Evolutionary conservation across 1,284 basidiomycete genomes (phyloP).

Genomic region (Apiotrichum montevideense): DNA sequence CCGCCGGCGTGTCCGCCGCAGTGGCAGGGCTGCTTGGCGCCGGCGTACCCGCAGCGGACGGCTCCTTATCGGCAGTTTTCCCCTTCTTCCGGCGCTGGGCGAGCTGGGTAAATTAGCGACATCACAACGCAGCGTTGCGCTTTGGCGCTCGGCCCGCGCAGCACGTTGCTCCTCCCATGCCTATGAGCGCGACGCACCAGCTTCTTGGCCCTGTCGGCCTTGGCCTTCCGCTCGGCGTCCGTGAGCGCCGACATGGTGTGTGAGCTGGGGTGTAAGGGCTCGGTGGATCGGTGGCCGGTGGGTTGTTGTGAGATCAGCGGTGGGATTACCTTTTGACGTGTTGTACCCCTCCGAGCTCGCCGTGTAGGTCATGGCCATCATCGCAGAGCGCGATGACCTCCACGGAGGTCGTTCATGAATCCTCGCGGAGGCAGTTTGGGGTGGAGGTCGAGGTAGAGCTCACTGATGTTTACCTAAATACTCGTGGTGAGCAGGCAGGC

Average conservation of each 20-base stretch:
- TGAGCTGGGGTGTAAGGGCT: neutral
- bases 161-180: neutral
- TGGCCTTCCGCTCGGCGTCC: conserved; percentile 39
- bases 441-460: too few species aligned
- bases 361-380: too few species aligned
- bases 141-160: neutral
- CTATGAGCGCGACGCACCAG: conserved; percentile 21
- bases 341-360: too few species aligned
- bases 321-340: too few species aligned
- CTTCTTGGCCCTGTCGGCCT: conserved; percentile 42
- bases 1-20: conserved; percentile 4
- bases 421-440: too few species aligned
- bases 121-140: neutral
- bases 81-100: conserved; percentile 30
- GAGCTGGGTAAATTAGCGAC: conserved; percentile 19
- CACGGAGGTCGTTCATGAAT: too few species aligned
- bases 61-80: conserved; percentile 16
- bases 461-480: too few species aligned
- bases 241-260: conserved; percentile 7
- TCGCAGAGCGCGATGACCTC: too few species aligned
- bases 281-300: too few species aligned
- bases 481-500: too few species aligned
- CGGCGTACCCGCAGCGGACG: conserved; percentile 5
- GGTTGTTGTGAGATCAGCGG: too few species aligned
- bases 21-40: conserved; percentile 7